Evolutionary conservation across 768 basidiomycete genomes (phyloP), one percentile per base, ranked within the genome.

Genomic region (Phanerochaete sordida): DNA sequence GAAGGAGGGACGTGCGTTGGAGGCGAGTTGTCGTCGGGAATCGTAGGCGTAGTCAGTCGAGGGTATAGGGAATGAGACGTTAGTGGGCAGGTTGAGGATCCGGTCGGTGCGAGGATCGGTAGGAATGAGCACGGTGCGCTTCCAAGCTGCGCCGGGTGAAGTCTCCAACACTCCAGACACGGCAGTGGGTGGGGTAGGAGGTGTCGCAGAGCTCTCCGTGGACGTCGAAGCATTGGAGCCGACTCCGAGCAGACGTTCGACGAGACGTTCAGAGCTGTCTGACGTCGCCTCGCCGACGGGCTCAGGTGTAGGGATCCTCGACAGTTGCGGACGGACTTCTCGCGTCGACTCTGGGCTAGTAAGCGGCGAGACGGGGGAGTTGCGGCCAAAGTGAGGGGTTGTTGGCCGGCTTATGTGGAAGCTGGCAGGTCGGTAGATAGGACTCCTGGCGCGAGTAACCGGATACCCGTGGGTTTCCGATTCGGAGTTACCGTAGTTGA

Each of bases 101-200:
- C 46, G 37, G 44, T 57, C 61, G 54, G 39, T 19, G 39, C 39
- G 39, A 16, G 39, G 19, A 43, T 43, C 39, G 45, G 64, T 59
- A 2, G 65, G 64, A 7, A 64, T 64, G 23, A 68, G 58, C 0
- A 69, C 64, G 1, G 66, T 67, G 39, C 62, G 47, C 50, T 69
- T 67, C 69, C 68, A 70, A 19, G 60, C 63, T 60, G 63, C 62
- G 23, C 67, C 63, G 2, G 69, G 69, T 7, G 69, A 64, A 37
- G 58, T 63, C 56, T 67, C 65, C 0, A 59, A 60, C 9, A 61
- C 57, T 15, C 28, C 39, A 19, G 39, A 43, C 8, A 19, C 30
- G 16, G 52, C 50, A 5, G 58, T 27, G 16, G 50, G 50, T 15
- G 59, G 15, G 28, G 64, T 52, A 31, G 54, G 54, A 50, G 66